Conservation (phyloP, 768 basidiomycete genomes). For the Suillus subalutaceus region DNA sequence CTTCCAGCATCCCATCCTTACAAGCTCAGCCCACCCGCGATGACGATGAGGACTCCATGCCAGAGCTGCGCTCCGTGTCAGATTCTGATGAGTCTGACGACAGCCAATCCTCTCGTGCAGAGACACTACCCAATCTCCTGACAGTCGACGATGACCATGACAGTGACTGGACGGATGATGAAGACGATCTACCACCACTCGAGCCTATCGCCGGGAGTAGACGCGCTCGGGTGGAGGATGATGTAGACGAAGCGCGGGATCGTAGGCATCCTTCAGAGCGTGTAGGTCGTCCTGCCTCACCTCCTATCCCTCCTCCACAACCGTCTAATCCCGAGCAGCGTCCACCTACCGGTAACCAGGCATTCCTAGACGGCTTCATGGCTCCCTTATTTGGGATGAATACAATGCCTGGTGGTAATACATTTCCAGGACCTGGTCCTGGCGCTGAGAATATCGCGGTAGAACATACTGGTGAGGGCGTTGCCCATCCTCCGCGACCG, state of each 20-base stretch:
- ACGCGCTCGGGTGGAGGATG: slow-evolving; percentile 63
- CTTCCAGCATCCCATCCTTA: neutral
- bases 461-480: slow-evolving; percentile 34
- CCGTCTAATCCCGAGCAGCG: slow-evolving; percentile 26
- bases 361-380: slow-evolving; percentile 22
- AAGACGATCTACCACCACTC: slow-evolving; percentile 33
- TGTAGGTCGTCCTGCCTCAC: slow-evolving; percentile 34
- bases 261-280: slow-evolving; percentile 69
- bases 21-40: slow-evolving; percentile 15
- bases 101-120: slow-evolving; percentile 33
- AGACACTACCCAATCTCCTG: slow-evolving; percentile 28
- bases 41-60: slow-evolving; percentile 44
- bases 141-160: slow-evolving; percentile 36
- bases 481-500: slow-evolving; percentile 20
- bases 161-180: slow-evolving; percentile 31
- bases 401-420: slow-evolving; percentile 12
- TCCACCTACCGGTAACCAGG: slow-evolving; percentile 11
- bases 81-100: slow-evolving; percentile 40
- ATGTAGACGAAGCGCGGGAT: slow-evolving; percentile 62
- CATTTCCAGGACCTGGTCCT: slow-evolving; percentile 3
- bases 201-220: slow-evolving; percentile 40
- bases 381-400: slow-evolving; percentile 29
- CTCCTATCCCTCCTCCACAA: slow-evolving; percentile 25
- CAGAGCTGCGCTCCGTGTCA: slow-evolving; percentile 41
- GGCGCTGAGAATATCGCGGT: slow-evolving; percentile 20